These are phyloP conservation scores for Ophiostoma piceae DNA, from an alignment of 2,329 filamentous ascomycete genomes.

Conservation along the genomic window DNA sequence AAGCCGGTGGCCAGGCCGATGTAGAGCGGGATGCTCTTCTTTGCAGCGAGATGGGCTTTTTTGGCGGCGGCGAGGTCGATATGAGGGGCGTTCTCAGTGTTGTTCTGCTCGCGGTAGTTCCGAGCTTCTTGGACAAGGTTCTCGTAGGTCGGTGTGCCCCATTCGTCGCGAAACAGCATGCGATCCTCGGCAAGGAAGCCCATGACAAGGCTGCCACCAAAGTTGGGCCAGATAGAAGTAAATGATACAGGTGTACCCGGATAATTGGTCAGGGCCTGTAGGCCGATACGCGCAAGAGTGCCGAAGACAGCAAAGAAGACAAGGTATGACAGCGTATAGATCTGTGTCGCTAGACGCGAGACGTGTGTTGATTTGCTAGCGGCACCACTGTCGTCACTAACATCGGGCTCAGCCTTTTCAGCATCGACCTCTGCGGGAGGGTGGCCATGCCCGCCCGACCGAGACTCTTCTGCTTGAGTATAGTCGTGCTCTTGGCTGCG, in stretches of 20 bases:
- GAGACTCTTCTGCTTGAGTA: slow-evolving; percentile 24
- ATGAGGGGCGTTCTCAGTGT: neutral
- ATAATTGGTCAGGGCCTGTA: slow-evolving; percentile 75
- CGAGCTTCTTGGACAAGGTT: slow-evolving; percentile 33
- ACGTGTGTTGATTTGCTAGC: slow-evolving; percentile 29
- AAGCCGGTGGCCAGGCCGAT: slow-evolving; percentile 67
- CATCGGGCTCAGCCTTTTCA: neutral
- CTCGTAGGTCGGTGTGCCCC: slow-evolving; percentile 41
- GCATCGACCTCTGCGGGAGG: neutral
- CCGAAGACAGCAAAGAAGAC: slow-evolving; percentile 81
- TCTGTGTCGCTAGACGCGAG: slow-evolving; percentile 50
- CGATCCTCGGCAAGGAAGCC: slow-evolving; percentile 59
- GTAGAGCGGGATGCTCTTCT: slow-evolving; percentile 79
- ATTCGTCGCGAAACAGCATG: slow-evolving; percentile 44
- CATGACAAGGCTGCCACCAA: slow-evolving; percentile 74
- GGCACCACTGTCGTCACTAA: neutral
- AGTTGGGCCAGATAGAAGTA: slow-evolving; percentile 79
- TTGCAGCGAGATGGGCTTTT: slow-evolving; percentile 57
- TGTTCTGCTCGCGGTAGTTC: neutral
- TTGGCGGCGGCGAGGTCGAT: slow-evolving; percentile 37
- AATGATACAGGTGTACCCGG: slow-evolving; percentile 70
- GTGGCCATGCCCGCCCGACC: neutral
- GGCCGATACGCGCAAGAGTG: slow-evolving; percentile 73
- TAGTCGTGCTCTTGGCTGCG: slow-evolving; percentile 32
- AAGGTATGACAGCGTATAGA: slow-evolving; percentile 75